phyloP scores from a whole-genome alignment of 352 stramenopile species.

The Phytophthora pseudosyringae region DNA sequence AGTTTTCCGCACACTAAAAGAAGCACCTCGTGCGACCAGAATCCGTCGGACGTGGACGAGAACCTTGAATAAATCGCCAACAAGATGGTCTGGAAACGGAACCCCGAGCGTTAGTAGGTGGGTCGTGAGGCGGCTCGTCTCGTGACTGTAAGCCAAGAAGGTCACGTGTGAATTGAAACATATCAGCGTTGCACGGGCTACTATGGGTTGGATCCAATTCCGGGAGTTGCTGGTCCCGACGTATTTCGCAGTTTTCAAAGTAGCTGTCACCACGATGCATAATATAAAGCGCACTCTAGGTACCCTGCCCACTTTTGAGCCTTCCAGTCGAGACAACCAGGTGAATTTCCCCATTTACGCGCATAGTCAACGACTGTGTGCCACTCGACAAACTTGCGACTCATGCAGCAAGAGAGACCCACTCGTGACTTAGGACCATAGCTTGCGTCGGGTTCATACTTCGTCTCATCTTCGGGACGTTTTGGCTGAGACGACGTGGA shows the following conservation, averaged over 20 bases:
- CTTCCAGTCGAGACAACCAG: constrained; percentile 6
- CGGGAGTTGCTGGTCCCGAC: neutral
- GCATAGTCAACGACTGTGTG: constrained; percentile 3
- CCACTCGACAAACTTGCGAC: neutral
- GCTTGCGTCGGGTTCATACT: neutral
- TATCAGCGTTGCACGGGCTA: neutral
- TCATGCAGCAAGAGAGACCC: neutral
- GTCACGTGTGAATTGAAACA: neutral
- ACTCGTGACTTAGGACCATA: neutral
- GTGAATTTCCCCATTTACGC: neutral
- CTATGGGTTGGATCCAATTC: neutral
- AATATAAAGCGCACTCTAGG: constrained; percentile 4
- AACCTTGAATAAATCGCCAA: neutral
- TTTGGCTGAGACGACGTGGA: neutral
- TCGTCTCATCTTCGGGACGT: neutral
- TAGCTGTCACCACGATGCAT: neutral
- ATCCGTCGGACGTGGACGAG: neutral
- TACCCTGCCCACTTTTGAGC: neutral
- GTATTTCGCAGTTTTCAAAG: neutral
- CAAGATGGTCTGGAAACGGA: neutral
- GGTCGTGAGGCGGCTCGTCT: neutral
- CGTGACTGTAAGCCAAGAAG: constrained; percentile 1
- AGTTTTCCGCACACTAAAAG: too few species aligned
- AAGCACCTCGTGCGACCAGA: too few species aligned
- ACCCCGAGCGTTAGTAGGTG: neutral